Evolutionary conservation across 208 protist genomes (phyloP).

Genomic region (Leishmania amazonensis): DNA sequence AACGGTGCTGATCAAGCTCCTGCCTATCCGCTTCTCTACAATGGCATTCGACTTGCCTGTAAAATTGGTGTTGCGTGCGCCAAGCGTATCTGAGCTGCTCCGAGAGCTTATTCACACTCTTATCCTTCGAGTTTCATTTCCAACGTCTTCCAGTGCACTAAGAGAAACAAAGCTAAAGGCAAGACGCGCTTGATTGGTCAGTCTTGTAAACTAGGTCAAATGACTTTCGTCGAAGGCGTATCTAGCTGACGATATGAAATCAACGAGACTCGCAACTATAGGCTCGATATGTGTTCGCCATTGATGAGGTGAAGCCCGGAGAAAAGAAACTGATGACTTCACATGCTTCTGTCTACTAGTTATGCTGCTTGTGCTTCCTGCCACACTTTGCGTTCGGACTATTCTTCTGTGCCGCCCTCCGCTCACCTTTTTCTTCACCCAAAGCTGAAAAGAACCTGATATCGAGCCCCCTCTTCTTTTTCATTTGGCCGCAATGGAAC

Average conservation of each 20-base stretch:
- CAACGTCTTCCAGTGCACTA: not conserved
- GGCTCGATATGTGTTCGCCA: not conserved
- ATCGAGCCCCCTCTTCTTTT: not conserved
- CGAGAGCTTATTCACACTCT: not conserved
- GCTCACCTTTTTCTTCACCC: not conserved
- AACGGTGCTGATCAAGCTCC: slow-evolving; percentile 77
- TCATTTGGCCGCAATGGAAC: slow-evolving; percentile 12
- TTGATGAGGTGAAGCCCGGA: not conserved
- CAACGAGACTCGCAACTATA: not conserved
- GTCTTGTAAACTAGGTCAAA: not conserved
- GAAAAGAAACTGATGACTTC: not conserved
- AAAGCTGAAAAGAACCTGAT: not conserved
- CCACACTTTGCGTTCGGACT: not conserved
- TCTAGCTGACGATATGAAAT: not conserved
- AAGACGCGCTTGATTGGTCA: not conserved
- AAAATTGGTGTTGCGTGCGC: slow-evolving; percentile 71
- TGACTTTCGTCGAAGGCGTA: not conserved
- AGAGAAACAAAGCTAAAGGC: not conserved
- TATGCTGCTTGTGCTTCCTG: not conserved
- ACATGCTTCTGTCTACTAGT: not conserved
- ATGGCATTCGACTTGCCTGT: slow-evolving; percentile 77
- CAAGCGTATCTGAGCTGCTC: slow-evolving; percentile 49
- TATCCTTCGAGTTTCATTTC: not conserved
- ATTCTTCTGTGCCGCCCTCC: not conserved
- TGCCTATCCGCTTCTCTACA: slow-evolving; percentile 79